A percentile compares a stretch with the other conserved stretches of the same genome.
Evolutionary conservation across 371 early-diverging fungal genomes (phyloP).

Genomic region (Actinomucor elegans): DNA sequence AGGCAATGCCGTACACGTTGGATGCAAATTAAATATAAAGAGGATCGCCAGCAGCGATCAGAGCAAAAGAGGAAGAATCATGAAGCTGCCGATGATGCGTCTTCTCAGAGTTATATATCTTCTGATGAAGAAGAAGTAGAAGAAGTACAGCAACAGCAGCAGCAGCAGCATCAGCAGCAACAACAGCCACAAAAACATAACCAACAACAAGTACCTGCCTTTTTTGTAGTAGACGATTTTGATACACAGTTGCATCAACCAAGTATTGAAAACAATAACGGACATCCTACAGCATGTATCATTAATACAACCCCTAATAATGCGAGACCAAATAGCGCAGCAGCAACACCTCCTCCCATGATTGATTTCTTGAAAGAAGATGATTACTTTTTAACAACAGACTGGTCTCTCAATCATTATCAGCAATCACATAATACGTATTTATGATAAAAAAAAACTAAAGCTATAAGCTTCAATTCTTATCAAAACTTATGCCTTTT

Average conservation of each 20-base stretch:
- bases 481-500: too few relatives aligned
- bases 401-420: slow-evolving; percentile 19
- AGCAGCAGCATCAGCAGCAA: background rate
- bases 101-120: slow-evolving; percentile 23
- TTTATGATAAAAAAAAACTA: slow-evolving; percentile 11
- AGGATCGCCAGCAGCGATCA: slow-evolving; percentile 32
- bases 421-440: slow-evolving; percentile 7
- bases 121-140: slow-evolving; percentile 28
- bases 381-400: slow-evolving; percentile 18
- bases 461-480: too few relatives aligned
- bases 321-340: background rate
- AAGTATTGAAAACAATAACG: background rate
- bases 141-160: slow-evolving; percentile 1
- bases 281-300: too few relatives aligned
- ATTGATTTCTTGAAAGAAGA: slow-evolving; percentile 24
- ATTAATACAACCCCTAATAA: background rate
- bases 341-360: background rate
- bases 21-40: slow-evolving; percentile 60
- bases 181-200: slow-evolving; percentile 1
- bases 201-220: slow-evolving; percentile 10
- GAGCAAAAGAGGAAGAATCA: slow-evolving; percentile 5
- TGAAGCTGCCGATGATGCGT: slow-evolving; percentile 14
- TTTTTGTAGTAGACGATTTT: slow-evolving; percentile 29
- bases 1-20: slow-evolving; percentile 77
- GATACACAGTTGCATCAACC: slow-evolving; percentile 15